These are phyloP conservation scores for Pholiota microspora DNA, from an alignment of 768 basidiomycete species.

Conservation along the genomic window DNA sequence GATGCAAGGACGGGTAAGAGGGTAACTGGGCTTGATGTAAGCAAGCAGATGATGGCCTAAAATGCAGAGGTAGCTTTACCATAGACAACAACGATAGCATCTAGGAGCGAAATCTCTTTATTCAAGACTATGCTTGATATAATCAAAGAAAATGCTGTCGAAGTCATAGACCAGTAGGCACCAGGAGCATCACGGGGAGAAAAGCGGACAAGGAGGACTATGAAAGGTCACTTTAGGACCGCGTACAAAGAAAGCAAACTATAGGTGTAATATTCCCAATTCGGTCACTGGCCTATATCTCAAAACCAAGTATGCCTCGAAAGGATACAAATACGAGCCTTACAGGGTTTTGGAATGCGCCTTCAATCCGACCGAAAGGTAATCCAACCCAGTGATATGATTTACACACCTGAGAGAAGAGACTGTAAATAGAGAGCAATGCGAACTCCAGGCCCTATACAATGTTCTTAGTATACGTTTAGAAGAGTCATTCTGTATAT, in stretches of 20 bases:
- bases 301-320: too few species aligned
- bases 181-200: constrained; percentile 25
- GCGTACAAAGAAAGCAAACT: too few species aligned
- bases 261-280: too few species aligned
- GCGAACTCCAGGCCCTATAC: constrained; percentile 23
- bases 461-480: too few species aligned
- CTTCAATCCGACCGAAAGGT: too few species aligned
- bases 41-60: background rate
- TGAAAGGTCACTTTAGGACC: too few species aligned
- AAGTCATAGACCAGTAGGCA: constrained; percentile 28
- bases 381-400: background rate
- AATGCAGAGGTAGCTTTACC: constrained; percentile 6
- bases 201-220: constrained; percentile 25
- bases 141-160: constrained; percentile 24
- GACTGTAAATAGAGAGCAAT: constrained; percentile 24
- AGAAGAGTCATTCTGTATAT: too few species aligned
- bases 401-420: constrained; percentile 19
- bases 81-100: constrained; percentile 26
- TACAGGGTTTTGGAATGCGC: too few species aligned
- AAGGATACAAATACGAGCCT: too few species aligned
- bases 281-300: too few species aligned
- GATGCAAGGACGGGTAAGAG: constrained; percentile 24
- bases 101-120: constrained; percentile 19
- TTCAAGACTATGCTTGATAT: constrained; percentile 21
- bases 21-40: constrained; percentile 13